Percentiles rank a stretch among this genome's conserved stretches.
phyloP scores from a whole-genome alignment of 768 basidiomycete genomes.

The Pholiota conissans region DNA sequence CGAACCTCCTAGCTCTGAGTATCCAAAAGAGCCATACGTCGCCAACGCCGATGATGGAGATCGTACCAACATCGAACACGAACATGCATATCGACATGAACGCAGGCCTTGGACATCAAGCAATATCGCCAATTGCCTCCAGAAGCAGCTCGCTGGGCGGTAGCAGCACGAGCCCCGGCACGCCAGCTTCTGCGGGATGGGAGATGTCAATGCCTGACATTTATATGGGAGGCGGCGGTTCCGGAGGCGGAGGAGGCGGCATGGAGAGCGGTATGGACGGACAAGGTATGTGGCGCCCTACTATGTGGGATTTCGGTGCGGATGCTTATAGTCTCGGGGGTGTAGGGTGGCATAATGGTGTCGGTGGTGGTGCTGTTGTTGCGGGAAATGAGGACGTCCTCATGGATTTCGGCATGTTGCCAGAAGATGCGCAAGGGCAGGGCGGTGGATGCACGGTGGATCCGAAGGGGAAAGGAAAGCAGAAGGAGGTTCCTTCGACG shows the following conservation, averaged over 20 bases:
- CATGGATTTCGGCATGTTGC: constrained; percentile 12
- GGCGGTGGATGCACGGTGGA: not conserved
- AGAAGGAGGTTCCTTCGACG: not conserved
- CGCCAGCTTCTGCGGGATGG: constrained; percentile 37
- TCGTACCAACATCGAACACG: not conserved
- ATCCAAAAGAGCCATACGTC: not conserved
- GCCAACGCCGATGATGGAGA: not conserved
- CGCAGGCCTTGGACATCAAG: not conserved
- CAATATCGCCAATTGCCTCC: constrained; percentile 30
- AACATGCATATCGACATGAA: not conserved
- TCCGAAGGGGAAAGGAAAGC: not conserved
- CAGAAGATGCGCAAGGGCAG: not conserved
- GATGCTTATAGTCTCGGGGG: constrained; percentile 8
- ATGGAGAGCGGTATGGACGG: not conserved
- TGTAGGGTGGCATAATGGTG: constrained; percentile 4
- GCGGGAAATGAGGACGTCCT: not conserved
- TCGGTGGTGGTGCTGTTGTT: not conserved
- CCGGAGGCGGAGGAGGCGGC: constrained; percentile 13
- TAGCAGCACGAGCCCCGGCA: constrained; percentile 29
- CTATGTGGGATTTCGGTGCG: constrained; percentile 16
- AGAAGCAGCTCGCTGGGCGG: constrained; percentile 34
- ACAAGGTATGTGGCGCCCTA: constrained; percentile 23
- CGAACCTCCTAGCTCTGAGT: constrained; percentile 30
- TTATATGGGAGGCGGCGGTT: constrained; percentile 14
- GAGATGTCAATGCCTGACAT: constrained; percentile 35